Evolutionary conservation across 108 stramenopile species (phyloP), one percentile per base, ranked within the genome.

Genomic region (Phaeodactylum tricornutum): DNA sequence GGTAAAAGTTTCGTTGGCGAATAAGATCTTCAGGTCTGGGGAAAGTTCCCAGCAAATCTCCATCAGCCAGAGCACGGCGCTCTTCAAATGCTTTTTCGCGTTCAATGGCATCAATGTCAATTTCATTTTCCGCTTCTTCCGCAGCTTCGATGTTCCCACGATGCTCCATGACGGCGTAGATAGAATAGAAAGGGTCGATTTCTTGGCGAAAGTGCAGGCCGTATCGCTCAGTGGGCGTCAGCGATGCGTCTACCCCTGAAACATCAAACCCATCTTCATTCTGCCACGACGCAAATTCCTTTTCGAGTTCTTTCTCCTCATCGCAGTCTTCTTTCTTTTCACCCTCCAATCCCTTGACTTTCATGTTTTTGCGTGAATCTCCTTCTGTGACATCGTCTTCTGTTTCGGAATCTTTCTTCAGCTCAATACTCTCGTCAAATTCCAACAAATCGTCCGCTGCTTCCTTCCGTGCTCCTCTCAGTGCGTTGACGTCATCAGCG

Each of bases 281-380:
- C 62, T 93, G 92, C 94, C 92, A 94, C 12, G 72, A 72, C 1
- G 78, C 89, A 66, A 95, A 95, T 62, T 96, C 96, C 44, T 90
- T 70, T 46, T 92, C 94, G 43, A 92, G 53, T 29, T 67, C 71
- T 35, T 62, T 45, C 38, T 67, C 64, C n/a, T 59, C 50, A 19
- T 62, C 61, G 9, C 60, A 64, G 20, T 71, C 65, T 50, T 49
- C 59, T 12, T 19, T 43, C 15, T 16, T 44, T 30, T 59, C 21
- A 23, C 29, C 47, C 28, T 32, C 26, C 17, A 17, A 58, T 31
- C 26, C 33, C 14, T 52, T 21, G 20, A 34, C 36, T 17, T 23
- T 36, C n/a, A 38, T 43, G n/a, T 59, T 63, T 64, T 41, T 45
- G 0, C 37, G 22, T 21, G 42, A 50, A 27, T 50, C 51, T 15